phyloP scores from a whole-genome alignment of 2,329 filamentous ascomycete species.

The Ophiostoma montium region DNA sequence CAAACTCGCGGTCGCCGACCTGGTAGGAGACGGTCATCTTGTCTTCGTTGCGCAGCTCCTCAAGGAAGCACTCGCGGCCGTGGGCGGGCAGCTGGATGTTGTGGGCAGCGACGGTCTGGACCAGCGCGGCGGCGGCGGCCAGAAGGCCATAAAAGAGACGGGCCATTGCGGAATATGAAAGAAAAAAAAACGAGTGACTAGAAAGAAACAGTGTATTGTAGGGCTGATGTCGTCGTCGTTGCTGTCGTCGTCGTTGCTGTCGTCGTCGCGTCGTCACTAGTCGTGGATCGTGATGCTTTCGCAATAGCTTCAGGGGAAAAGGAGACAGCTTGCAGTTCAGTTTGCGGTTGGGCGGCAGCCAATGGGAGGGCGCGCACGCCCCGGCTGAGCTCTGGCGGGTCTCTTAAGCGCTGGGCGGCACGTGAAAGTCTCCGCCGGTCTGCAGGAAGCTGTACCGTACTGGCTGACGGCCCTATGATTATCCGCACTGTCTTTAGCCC shows the following conservation, averaged over 20 bases:
- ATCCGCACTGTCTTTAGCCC: background rate
- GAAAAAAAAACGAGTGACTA: background rate
- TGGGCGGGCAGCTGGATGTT: conserved; percentile 93
- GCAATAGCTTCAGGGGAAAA: background rate
- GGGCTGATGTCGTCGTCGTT: background rate
- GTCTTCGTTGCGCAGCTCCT: conserved; percentile 82
- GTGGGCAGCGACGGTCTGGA: conserved; percentile 60
- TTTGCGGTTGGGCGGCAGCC: conserved; percentile 9
- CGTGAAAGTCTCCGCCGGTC: background rate
- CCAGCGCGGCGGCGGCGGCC: conserved; percentile 39
- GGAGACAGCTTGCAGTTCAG: conserved; percentile 12
- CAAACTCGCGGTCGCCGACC: conserved; percentile 92
- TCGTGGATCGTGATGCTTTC: background rate
- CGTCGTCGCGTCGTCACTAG: background rate
- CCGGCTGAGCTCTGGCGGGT: background rate
- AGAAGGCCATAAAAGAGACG: conserved; percentile 16
- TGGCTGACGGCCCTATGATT: conserved; percentile 1
- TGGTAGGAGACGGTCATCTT: conserved; percentile 98
- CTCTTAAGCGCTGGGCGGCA: background rate
- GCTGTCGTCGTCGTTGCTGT: background rate
- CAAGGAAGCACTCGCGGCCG: conserved; percentile 95
- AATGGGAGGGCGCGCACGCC: conserved; percentile 4
- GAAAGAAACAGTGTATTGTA: background rate
- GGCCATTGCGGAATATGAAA: conserved; percentile 9
- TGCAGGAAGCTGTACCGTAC: background rate